These are phyloP conservation scores for Cryphonectria japonica DNA, from an alignment of 2,329 filamentous ascomycete species.

Conservation along the genomic window DNA sequence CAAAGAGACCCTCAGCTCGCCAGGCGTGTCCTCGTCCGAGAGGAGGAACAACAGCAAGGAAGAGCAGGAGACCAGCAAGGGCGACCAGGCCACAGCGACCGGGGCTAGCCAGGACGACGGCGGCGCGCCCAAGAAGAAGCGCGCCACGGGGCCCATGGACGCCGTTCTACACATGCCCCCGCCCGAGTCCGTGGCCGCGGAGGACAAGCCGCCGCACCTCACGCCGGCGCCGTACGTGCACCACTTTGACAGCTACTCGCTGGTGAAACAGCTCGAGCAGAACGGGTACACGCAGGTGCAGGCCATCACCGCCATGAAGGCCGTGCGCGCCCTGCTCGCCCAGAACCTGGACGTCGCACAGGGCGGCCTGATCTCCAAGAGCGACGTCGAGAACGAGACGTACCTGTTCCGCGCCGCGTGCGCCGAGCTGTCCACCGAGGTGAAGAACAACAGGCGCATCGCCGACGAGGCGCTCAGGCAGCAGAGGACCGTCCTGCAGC, in stretches of 20 bases:
- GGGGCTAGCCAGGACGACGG: slow-evolving; percentile 2
- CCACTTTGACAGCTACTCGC: slow-evolving; percentile 92
- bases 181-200: slow-evolving; percentile 41
- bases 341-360: slow-evolving; percentile 82
- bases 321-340: slow-evolving; percentile 75
- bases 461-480: slow-evolving; percentile 82
- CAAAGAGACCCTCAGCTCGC: slow-evolving; percentile 26
- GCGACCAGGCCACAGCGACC: slow-evolving; percentile 14
- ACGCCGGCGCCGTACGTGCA: slow-evolving; percentile 82
- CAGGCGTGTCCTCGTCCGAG: slow-evolving; percentile 26
- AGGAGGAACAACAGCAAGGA: slow-evolving; percentile 28
- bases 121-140: slow-evolving; percentile 41
- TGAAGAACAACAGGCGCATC: slow-evolving; percentile 75
- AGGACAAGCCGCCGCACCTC: slow-evolving; percentile 65
- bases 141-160: slow-evolving; percentile 52
- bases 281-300: slow-evolving; percentile 76
- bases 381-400: slow-evolving; percentile 90
- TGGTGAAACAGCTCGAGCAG: slow-evolving; percentile 77
- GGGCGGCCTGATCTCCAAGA: slow-evolving; percentile 81
- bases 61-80: slow-evolving; percentile 8
- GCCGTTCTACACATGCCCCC: slow-evolving; percentile 53
- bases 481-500: slow-evolving; percentile 83
- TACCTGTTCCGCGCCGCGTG: slow-evolving; percentile 95
- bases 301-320: slow-evolving; percentile 89
- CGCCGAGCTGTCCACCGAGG: slow-evolving; percentile 85